Percentiles rank a stretch among this genome's conserved stretches.
These are phyloP conservation scores for Boletus subparvulus DNA, from an alignment of 768 basidiomycete species.

Conservation along the genomic window DNA sequence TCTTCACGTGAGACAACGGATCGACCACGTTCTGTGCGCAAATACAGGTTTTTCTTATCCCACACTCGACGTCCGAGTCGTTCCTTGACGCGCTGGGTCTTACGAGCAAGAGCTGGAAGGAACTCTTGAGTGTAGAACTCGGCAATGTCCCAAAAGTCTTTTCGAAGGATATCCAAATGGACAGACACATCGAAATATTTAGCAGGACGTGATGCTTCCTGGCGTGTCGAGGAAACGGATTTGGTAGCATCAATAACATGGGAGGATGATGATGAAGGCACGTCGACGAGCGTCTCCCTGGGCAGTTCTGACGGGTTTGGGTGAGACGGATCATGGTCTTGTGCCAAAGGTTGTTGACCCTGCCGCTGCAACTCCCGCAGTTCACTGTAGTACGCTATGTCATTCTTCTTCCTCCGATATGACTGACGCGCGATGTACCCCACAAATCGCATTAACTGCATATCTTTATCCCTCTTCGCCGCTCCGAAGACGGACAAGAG, in stretches of 20 bases:
- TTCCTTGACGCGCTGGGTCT: constrained; percentile 66
- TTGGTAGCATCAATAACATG: not conserved
- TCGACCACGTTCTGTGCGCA: constrained; percentile 36
- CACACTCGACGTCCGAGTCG: constrained; percentile 77
- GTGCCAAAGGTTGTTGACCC: constrained; percentile 23
- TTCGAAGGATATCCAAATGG: constrained; percentile 56
- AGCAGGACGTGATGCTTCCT: constrained; percentile 15
- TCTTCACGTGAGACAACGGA: constrained; percentile 38
- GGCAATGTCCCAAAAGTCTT: constrained; percentile 52
- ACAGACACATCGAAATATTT: constrained; percentile 48
- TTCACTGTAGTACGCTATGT: constrained; percentile 44
- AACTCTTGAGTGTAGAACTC: constrained; percentile 38
- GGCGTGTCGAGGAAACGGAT: constrained; percentile 31
- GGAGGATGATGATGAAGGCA: not conserved
- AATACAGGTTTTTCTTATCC: constrained; percentile 55
- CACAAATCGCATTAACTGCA: constrained; percentile 63
- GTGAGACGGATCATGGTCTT: constrained; percentile 20
- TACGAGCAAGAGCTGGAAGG: constrained; percentile 49
- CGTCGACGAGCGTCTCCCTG: not conserved
- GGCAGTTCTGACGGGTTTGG: not conserved
- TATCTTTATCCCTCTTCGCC: constrained; percentile 57
- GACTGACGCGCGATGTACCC: constrained; percentile 44
- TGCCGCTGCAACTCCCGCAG: constrained; percentile 29
- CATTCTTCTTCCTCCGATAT: constrained; percentile 48
- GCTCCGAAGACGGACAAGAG: constrained; percentile 58